phyloP scores from a whole-genome alignment of 2,329 filamentous ascomycete species.

The Talaromyces verruculosus region DNA sequence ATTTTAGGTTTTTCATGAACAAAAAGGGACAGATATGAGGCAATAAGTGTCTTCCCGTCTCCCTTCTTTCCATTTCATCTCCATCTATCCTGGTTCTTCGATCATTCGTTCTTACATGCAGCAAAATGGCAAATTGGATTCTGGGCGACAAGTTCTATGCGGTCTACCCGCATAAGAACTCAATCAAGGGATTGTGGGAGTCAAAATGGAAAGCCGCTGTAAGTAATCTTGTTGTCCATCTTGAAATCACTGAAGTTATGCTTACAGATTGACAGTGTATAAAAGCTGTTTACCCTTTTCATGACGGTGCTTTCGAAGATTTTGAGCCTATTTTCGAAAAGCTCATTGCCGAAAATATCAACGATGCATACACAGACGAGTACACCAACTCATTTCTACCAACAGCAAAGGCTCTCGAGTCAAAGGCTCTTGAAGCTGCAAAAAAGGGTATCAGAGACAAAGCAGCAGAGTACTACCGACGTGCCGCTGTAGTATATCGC shows the following conservation, averaged over 20 bases:
- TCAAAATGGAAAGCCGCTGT: conserved; percentile 72
- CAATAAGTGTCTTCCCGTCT: background rate
- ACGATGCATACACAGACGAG: conserved; percentile 63
- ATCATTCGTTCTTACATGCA: background rate
- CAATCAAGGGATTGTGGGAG: conserved; percentile 67
- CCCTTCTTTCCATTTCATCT: background rate
- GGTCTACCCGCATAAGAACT: conserved; percentile 57
- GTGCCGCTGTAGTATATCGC: conserved; percentile 69
- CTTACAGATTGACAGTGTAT: conserved; percentile 40
- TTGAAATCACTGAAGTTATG: background rate
- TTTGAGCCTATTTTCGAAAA: conserved; percentile 68
- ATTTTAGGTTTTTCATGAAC: background rate
- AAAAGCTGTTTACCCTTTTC: conserved; percentile 70
- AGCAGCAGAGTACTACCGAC: conserved; percentile 65
- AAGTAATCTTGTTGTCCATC: conserved; percentile 29
- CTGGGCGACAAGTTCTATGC: conserved; percentile 51
- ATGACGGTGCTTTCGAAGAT: conserved; percentile 67
- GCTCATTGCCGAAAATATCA: conserved; percentile 60
- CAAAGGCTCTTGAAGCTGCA: conserved; percentile 54
- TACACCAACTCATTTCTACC: conserved; percentile 66
- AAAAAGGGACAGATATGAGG: background rate
- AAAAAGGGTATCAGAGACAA: conserved; percentile 50
- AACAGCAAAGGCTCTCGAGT: conserved; percentile 58
- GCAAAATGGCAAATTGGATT: conserved; percentile 30
- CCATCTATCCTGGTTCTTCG: background rate